Evolutionary conservation across 164 flowering plant genomes (phyloP), one percentile per base, ranked within the genome.

Genomic region (Sedum album): DNA sequence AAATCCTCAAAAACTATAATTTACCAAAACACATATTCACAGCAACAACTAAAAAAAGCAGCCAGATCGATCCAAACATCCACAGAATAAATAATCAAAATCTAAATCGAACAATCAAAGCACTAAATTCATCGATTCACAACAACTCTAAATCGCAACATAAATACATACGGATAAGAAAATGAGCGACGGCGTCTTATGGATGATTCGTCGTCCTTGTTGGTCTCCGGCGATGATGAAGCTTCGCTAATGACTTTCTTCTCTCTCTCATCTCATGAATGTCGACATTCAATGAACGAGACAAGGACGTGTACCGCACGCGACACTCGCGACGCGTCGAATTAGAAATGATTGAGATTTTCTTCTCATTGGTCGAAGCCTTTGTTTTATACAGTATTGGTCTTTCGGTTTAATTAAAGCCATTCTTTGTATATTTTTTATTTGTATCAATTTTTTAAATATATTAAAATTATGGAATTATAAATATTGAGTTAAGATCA

Each of bases 241-340:
- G 60, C 60, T 53, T 53, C 28, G 60, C 14, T 2, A n/a, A n/a
- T 23, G 9, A 15, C 26, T 53, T 53, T 8, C 5, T 10, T 53
- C 60, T 23, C 28, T 30, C 20, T 26, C 31, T 55, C 17, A n/a
- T 55, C 61, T 11, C 5, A 0, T 51, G 26, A 17, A 18, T 51
- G 10, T 51, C 61, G 62, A 28, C 23, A 26, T 28, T 57, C 62
- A 28, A 57, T 57, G 33, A 28, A 57, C 62, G 20, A 28, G 17
- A 28, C 48, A 57, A 28, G 35, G 62, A 57, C 20, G 62, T 57
- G 62, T 57, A 28, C 62, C 62, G 33, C 62, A 57, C 62, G 62
- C 62, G 62, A 57, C 6, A 1, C 20, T 26, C 6, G 62, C 17
- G 33, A 17, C 62, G 62, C 33, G 62, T 57, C 33, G 33, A 10